These are phyloP conservation scores for Neltuma alba DNA, from an alignment of 306 rosid species.

Conservation along the genomic window DNA sequence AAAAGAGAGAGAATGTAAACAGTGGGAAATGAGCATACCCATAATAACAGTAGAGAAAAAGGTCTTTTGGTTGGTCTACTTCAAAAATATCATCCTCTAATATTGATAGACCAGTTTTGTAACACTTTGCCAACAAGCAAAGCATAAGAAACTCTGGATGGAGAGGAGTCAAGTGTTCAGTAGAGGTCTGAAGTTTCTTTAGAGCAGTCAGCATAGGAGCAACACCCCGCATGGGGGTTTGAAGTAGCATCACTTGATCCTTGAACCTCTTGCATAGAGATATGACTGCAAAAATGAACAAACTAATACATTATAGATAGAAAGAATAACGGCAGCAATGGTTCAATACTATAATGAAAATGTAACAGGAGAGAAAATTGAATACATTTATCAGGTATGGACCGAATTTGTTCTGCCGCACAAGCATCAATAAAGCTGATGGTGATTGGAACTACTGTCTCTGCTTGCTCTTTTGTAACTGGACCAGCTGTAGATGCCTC, in stretches of 20 bases:
- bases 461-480: conserved; percentile 61
- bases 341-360: not conserved
- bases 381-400: conserved; percentile 84
- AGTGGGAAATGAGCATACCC: conserved; percentile 57
- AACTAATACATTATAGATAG: not conserved
- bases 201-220: conserved; percentile 79
- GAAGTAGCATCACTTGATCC: conserved; percentile 72
- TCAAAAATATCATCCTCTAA: conserved; percentile 74
- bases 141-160: conserved; percentile 91
- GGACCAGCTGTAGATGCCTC: conserved; percentile 63
- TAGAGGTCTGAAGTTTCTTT: conserved; percentile 69
- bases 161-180: conserved; percentile 73
- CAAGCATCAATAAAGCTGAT: conserved; percentile 66
- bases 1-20: not conserved
- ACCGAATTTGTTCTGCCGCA: conserved; percentile 68
- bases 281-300: conserved; percentile 54
- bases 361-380: conserved; percentile 1
- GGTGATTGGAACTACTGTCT: conserved; percentile 45
- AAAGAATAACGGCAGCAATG: not conserved
- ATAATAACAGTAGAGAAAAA: conserved; percentile 90
- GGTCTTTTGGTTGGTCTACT: conserved; percentile 89
- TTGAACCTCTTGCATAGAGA: conserved; percentile 79
- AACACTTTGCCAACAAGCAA: conserved; percentile 82
- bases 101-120: conserved; percentile 80
- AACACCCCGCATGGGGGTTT: conserved; percentile 84